Evolutionary conservation across 768 basidiomycete genomes (phyloP).

Genomic region (Heimioporus sp.): DNA sequence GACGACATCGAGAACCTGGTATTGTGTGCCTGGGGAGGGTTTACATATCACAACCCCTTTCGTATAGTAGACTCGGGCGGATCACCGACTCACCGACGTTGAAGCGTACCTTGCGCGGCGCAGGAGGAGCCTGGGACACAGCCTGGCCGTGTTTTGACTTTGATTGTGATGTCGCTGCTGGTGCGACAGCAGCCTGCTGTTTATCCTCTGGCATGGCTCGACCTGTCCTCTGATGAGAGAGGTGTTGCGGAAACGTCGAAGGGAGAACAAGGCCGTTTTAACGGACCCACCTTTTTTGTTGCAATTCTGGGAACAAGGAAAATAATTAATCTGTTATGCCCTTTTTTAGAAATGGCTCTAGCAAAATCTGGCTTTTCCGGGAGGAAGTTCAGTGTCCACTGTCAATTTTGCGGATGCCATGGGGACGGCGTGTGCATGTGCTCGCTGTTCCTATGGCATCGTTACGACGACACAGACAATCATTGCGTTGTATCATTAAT

Average conservation of each 20-base stretch:
- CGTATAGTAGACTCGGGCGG: background rate
- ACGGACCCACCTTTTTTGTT: slow-evolving; percentile 17
- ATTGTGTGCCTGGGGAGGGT: slow-evolving; percentile 58
- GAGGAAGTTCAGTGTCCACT: background rate
- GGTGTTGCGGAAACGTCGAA: slow-evolving; percentile 1
- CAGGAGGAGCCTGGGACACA: slow-evolving; percentile 44
- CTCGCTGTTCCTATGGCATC: too few species aligned
- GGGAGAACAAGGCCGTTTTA: slow-evolving; percentile 15
- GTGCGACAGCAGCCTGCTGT: slow-evolving; percentile 15
- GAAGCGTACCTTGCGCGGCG: slow-evolving; percentile 84
- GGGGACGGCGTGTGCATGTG: background rate
- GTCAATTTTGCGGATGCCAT: background rate
- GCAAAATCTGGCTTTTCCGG: background rate
- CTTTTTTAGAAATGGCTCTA: background rate
- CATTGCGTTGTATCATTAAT: too few species aligned
- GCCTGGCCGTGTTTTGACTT: slow-evolving; percentile 48
- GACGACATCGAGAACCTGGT: slow-evolving; percentile 83
- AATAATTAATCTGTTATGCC: background rate
- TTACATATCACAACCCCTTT: background rate
- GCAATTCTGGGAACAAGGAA: slow-evolving; percentile 19
- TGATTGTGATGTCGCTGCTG: slow-evolving; percentile 22
- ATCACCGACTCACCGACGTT: slow-evolving; percentile 62
- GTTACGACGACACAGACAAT: too few species aligned
- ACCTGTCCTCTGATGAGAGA: slow-evolving; percentile 1
- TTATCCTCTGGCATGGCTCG: slow-evolving; percentile 28